These are phyloP conservation scores for Globisporangium sylvaticum DNA, from an alignment of 352 stramenopile genomes.

Conservation along the genomic window DNA sequence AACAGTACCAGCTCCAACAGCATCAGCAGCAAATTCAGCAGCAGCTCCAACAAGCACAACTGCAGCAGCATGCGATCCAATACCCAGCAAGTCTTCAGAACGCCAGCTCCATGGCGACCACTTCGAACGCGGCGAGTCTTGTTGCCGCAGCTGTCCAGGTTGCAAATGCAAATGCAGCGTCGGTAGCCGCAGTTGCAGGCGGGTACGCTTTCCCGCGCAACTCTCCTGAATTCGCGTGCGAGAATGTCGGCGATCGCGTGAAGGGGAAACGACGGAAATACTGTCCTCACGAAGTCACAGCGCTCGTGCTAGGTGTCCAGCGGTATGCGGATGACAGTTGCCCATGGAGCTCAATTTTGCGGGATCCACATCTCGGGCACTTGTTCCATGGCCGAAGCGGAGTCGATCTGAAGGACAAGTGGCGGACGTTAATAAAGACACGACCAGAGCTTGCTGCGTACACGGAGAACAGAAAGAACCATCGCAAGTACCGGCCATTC, in stretches of 20 bases:
- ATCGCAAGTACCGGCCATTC: conserved; percentile 82
- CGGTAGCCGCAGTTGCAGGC: conserved; percentile 25
- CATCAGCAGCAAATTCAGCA: conserved; percentile 31
- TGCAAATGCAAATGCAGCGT: conserved; percentile 25
- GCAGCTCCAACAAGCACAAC: conserved; percentile 23
- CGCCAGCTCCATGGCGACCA: conserved; percentile 22
- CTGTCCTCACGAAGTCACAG: conserved; percentile 82
- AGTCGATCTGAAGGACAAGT: conserved; percentile 84
- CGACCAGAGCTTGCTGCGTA: conserved; percentile 68
- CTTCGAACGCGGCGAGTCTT: conserved; percentile 34
- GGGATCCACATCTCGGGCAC: conserved; percentile 64
- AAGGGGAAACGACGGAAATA: conserved; percentile 83
- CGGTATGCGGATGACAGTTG: conserved; percentile 83
- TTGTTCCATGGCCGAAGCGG: conserved; percentile 76
- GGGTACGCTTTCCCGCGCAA: conserved; percentile 65
- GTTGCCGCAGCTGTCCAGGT: conserved; percentile 39
- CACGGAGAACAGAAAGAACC: conserved; percentile 85
- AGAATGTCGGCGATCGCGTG: conserved; percentile 80
- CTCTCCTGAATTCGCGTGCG: conserved; percentile 71
- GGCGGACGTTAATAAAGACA: conserved; percentile 79
- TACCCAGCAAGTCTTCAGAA: conserved; percentile 26
- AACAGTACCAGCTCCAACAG: conserved; percentile 28
- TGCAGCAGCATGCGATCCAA: conserved; percentile 35
- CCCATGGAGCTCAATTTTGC: conserved; percentile 77
- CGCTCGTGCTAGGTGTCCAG: conserved; percentile 73